A percentile compares a stretch with the other conserved stretches of the same genome.
These are phyloP conservation scores for Chernovozyma sophiae-reginae DNA, from an alignment of 1,139 yeast genomes.

Conservation along the genomic window DNA sequence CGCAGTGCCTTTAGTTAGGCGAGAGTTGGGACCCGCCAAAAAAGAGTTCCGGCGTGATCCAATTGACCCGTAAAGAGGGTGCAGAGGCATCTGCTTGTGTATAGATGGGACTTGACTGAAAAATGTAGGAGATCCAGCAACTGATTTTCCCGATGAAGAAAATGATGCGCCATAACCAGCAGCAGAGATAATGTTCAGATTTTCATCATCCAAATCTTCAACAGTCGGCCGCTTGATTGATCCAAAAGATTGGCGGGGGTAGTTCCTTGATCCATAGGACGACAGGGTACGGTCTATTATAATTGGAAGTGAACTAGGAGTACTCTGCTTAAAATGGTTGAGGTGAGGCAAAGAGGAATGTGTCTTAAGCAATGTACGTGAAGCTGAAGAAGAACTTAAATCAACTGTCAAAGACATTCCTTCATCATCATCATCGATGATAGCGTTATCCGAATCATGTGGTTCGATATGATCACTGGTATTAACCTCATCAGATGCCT, in stretches of 20 bases:
- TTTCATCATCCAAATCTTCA: slow-evolving; percentile 37
- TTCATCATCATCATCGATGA: slow-evolving; percentile 17
- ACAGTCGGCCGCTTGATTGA: slow-evolving; percentile 3
- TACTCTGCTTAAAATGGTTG: background rate
- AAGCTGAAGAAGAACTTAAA: background rate
- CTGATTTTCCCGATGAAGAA: slow-evolving; percentile 3
- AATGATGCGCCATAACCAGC: slow-evolving; percentile 4
- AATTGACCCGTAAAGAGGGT: slow-evolving; percentile 1
- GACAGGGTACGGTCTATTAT: background rate
- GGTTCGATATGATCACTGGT: slow-evolving; percentile 14
- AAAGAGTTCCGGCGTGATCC: slow-evolving; percentile 3
- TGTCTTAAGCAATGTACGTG: background rate
- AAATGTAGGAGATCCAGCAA: slow-evolving; percentile 5
- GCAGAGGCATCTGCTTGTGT: background rate
- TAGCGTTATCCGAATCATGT: slow-evolving; percentile 22
- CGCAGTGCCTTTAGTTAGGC: background rate
- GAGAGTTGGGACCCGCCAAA: background rate
- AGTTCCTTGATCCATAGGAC: slow-evolving; percentile 1
- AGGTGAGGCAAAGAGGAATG: slow-evolving; percentile 2
- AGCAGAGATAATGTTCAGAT: slow-evolving; percentile 31
- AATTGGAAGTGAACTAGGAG: background rate
- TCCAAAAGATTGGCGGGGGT: slow-evolving; percentile 2
- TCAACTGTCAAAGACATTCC: background rate
- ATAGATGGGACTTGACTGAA: background rate
- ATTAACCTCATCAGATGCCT: slow-evolving; percentile 22